Evolutionary conservation across 1,284 basidiomycete genomes (phyloP).

Genomic region (Heterobasidion occidentale): DNA sequence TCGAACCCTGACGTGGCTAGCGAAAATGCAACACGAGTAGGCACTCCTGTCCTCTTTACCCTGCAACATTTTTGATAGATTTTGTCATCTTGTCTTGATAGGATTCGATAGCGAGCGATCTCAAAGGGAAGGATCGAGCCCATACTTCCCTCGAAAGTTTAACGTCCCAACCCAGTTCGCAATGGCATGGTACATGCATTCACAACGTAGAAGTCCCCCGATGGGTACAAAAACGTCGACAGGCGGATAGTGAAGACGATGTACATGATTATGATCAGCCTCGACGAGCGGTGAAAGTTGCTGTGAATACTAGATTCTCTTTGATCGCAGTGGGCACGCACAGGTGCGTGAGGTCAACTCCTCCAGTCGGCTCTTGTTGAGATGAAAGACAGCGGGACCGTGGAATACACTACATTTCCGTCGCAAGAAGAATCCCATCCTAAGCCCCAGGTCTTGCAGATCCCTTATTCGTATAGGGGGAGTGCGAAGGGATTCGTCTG

Average conservation of each 20-base stretch:
- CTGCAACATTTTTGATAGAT: not conserved
- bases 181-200: conserved; percentile 63
- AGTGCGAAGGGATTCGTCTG: conserved; percentile 64
- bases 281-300: conserved; percentile 51
- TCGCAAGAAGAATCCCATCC: conserved; percentile 45
- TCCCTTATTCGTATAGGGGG: conserved; percentile 49
- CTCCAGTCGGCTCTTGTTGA: not conserved
- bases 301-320: conserved; percentile 82
- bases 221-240: conserved; percentile 68
- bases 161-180: conserved; percentile 6
- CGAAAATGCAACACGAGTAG: conserved; percentile 4
- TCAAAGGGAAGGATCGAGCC: not conserved
- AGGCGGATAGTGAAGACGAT: conserved; percentile 37
- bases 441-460: conserved; percentile 44
- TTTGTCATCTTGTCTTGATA: not conserved
- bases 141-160: conserved; percentile 14
- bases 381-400: conserved; percentile 37
- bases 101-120: not conserved
- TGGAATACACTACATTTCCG: conserved; percentile 61
- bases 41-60: not conserved
- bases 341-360: conserved; percentile 36
- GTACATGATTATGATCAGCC: conserved; percentile 52
- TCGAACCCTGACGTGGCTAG: conserved; percentile 14
- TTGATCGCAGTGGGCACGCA: conserved; percentile 77
- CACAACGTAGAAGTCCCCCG: conserved; percentile 61